phyloP scores from a whole-genome alignment of 306 rosid species.

The Coriaria nepalensis region DNA sequence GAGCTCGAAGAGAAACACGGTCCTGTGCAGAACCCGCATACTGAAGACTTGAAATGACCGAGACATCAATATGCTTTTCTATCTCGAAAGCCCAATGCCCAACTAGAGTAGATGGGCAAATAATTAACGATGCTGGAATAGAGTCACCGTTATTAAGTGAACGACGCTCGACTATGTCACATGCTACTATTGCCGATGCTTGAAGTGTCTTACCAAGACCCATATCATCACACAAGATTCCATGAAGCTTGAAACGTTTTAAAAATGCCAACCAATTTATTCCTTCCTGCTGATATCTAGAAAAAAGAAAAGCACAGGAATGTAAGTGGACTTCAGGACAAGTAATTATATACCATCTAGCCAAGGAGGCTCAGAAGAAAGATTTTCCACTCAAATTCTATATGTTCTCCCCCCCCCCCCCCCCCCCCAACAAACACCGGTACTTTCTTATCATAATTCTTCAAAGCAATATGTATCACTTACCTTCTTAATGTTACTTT shows the following conservation, averaged over 20 bases:
- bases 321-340: constrained; percentile 12
- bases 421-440: too few species aligned
- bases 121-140: constrained; percentile 62
- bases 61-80: constrained; percentile 74
- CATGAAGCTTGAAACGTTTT: constrained; percentile 99
- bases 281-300: constrained; percentile 97
- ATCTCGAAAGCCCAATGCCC: constrained; percentile 99
- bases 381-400: too few species aligned
- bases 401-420: too few species aligned
- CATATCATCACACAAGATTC: constrained; percentile 98
- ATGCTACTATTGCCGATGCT: constrained; percentile 92
- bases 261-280: constrained; percentile 94
- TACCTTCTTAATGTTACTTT: constrained; percentile 88
- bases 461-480: background rate
- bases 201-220: constrained; percentile 99
- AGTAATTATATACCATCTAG: background rate
- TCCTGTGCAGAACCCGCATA: constrained; percentile 86
- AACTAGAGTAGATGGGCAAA: constrained; percentile 96
- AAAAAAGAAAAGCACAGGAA: constrained; percentile 7
- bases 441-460: too few species aligned
- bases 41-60: constrained; percentile 76
- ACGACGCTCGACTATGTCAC: constrained; percentile 60
- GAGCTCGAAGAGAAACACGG: constrained; percentile 48
- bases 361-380: too few species aligned
- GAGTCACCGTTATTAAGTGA: constrained; percentile 25